Conservation (phyloP, 768 basidiomycete species). For the Boletus subcaerulescens region DNA sequence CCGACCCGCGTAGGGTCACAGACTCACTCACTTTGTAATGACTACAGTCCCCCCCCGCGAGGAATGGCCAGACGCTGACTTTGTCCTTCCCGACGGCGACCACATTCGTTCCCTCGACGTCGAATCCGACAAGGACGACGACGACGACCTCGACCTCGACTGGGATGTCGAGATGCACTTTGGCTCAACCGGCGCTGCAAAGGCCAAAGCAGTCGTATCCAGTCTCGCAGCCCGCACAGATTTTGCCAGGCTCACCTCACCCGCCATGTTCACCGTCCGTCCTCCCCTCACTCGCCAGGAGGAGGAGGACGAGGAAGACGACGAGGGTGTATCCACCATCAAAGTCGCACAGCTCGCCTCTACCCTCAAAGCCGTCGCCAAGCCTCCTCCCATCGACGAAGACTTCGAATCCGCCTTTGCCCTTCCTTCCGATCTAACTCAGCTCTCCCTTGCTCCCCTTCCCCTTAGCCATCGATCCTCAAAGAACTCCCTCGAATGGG, state of each 20-base stretch:
- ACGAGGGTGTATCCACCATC: conserved; percentile 82
- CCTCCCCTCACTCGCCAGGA: conserved; percentile 53
- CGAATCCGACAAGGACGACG: conserved; percentile 62
- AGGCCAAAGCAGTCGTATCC: conserved; percentile 38
- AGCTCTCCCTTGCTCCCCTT: conserved; percentile 76
- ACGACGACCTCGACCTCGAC: conserved; percentile 39
- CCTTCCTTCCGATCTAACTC: conserved; percentile 75
- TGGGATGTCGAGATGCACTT: conserved; percentile 81
- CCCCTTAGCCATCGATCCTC: conserved; percentile 75
- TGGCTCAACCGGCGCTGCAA: conserved; percentile 53
- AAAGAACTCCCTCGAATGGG: conserved; percentile 83
- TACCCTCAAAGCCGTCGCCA: conserved; percentile 33
- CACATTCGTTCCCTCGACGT: conserved; percentile 57
- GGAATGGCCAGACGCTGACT: conserved; percentile 87
- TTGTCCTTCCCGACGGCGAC: conserved; percentile 76
- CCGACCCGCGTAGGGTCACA: too few relatives aligned
- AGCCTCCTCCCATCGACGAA: conserved; percentile 48
- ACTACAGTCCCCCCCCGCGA: conserved; percentile 58
- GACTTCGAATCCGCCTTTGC: conserved; percentile 84
- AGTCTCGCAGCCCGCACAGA: conserved; percentile 41
- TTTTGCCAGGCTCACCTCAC: conserved; percentile 30
- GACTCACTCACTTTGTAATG: too few relatives aligned
- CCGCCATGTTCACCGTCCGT: conserved; percentile 51
- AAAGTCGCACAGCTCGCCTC: conserved; percentile 57
- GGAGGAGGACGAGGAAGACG: conserved; percentile 63